phyloP scores from a whole-genome alignment of 768 basidiomycete species.

The Exidia glandulosa region DNA sequence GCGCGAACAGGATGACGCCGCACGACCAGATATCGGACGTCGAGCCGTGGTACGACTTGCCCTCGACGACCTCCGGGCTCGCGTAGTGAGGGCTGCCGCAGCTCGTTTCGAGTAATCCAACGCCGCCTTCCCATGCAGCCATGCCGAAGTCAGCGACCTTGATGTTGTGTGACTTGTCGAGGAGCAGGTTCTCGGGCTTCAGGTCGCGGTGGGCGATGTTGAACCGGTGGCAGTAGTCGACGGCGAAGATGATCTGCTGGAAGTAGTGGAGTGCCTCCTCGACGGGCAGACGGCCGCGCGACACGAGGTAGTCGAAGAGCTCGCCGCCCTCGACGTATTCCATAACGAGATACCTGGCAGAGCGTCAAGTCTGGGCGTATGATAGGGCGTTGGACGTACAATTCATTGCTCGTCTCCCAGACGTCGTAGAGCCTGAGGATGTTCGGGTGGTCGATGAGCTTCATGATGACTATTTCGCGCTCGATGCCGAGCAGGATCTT shows the following conservation, averaged over 20 bases:
- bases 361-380: neutral
- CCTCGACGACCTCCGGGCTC: conserved; percentile 91
- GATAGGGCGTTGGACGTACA: conserved; percentile 25
- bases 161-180: conserved; percentile 74
- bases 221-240: conserved; percentile 95
- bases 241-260: conserved; percentile 89
- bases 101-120: conserved; percentile 80
- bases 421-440: conserved; percentile 94
- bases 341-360: conserved; percentile 61
- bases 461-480: conserved; percentile 97
- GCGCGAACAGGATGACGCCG: conserved; percentile 84
- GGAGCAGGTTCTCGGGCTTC: conserved; percentile 94
- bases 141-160: conserved; percentile 99
- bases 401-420: conserved; percentile 82
- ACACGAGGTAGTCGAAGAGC: conserved; percentile 92
- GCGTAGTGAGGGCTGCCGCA: conserved; percentile 97
- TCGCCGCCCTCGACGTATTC: conserved; percentile 96
- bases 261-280: conserved; percentile 84
- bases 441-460: conserved; percentile 96
- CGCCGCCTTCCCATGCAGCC: conserved; percentile 88
- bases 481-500: conserved; percentile 82
- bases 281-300: conserved; percentile 67
- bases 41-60: conserved; percentile 77
- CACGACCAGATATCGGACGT: conserved; percentile 96
- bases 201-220: conserved; percentile 97